Percentiles rank a stretch among this genome's conserved stretches.
Evolutionary conservation across 2,329 filamentous ascomycete species (phyloP).

Genomic region (Tympanopsis confertula): DNA sequence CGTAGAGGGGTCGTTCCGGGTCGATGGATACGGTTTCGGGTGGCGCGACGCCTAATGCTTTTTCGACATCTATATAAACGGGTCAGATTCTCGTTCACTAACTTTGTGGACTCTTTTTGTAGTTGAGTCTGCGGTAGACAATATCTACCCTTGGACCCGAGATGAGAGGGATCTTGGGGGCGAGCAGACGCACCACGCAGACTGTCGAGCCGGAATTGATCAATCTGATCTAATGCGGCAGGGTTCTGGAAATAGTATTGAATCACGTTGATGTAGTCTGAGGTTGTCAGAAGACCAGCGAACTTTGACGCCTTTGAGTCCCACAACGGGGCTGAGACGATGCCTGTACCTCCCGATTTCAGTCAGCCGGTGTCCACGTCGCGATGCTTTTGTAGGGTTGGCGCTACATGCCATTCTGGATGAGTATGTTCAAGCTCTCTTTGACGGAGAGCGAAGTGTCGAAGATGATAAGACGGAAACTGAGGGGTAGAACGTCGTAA

Average conservation of each 20-base stretch:
- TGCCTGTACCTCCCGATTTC: slow-evolving; percentile 30
- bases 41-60: slow-evolving; percentile 51
- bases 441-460: slow-evolving; percentile 60
- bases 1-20: slow-evolving; percentile 54
- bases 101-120: not conserved
- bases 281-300: slow-evolving; percentile 55
- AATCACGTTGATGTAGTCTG: slow-evolving; percentile 62
- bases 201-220: slow-evolving; percentile 55
- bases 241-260: slow-evolving; percentile 65
- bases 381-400: not conserved
- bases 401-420: slow-evolving; percentile 46
- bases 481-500: slow-evolving; percentile 60
- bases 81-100: not conserved
- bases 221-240: slow-evolving; percentile 49
- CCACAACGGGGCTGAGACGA: slow-evolving; percentile 60
- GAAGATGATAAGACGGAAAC: slow-evolving; percentile 53
- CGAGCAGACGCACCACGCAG: slow-evolving; percentile 36
- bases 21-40: slow-evolving; percentile 60
- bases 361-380: not conserved
- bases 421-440: slow-evolving; percentile 59
- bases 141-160: not conserved
- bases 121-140: not conserved
- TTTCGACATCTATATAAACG: slow-evolving; percentile 44
- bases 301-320: slow-evolving; percentile 59
- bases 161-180: not conserved